Base-by-base conservation (phyloP, 177 flowering plant genomes). In the Vitis hybrid region DNA sequence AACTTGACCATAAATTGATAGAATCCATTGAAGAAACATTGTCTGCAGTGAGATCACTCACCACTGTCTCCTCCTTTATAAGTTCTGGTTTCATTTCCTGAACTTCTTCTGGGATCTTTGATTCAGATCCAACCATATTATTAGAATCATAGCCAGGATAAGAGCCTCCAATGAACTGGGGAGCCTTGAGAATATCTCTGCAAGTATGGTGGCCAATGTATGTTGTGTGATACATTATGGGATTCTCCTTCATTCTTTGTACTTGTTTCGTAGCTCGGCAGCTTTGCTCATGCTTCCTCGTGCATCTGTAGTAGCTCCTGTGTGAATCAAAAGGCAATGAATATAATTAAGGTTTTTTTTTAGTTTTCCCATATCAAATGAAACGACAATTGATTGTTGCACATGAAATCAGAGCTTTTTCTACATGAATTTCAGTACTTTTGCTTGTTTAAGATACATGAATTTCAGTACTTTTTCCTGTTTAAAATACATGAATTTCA, bases 241-340 rank as follows among this genome's bases (percentile, higher is more conserved):
- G 75, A 5, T 78, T 68, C 19, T 70, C 77, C 58, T 81, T 69
- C 12, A 70, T 61, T 66, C 40, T 75, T 60, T 85, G 84, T 35
- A 81, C 86, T 67, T 85, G 88, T 61, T 81, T 85, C 1, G 74
- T 72, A 2, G 88, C 86, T 62, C 59, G 60, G 70, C 88, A 85
- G 14, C 81, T 82, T 71, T 80, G 83, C 13, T 78, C 83, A 30
- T 65, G 21, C 76, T 76, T 85, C 64, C 72, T 71, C 0, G 82
- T 79, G 82, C 86, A 85, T 67, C 88, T 77, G 50, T 59, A 85
- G 76, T 85, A 85, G 70, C 81, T 75, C 82, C 83, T 80, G 73
- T 80, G 73, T 32, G 17, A 64, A 56, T 63, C 55, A 6, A 5
- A 49, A 40, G 46, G 46, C 46, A 5, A 40, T 40, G 46, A 40